Evolutionary conservation across 1,284 basidiomycete species (phyloP), one percentile per base, ranked within the genome.

Genomic region (Pyrrhoderma lamaoense): DNA sequence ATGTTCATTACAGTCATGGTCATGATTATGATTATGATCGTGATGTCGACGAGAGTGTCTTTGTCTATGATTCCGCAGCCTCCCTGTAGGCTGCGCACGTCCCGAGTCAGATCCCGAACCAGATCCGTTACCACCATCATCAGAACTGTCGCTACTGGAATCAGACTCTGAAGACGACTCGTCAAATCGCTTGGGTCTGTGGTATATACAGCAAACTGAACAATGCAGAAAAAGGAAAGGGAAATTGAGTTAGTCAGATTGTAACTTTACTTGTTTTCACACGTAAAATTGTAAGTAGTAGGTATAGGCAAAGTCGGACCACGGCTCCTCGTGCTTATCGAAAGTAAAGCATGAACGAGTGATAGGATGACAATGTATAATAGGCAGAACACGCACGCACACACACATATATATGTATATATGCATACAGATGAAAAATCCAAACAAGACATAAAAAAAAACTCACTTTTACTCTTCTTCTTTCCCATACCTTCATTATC

Each of bases 171-270:
- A 84, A 37, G 76, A 80, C 18, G 87, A 89, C 65, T 91, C 88
- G 66, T 89, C 88, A 56, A 88, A 90, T 46, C 61, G 66, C 54
- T 76, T 76, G 0, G 86, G 85, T 62, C 85, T 89, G 64, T 90
- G 87, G 64, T 90, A 93, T 60, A 93, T 91, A 64, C 90, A 93
- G 62, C 90, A 93, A 51, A 93, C 90, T 93, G 55, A 36, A 42
- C 36, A 42, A 14, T 46, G 43, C 19, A 53, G 31, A 44, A 47
- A 38, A 13, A 18, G 22, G 27, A 22, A 23, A n/a, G n/a, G 7
- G 5, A 46, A 9, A 22, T 21, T 3, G 13, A 38, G 21, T 47
- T 21, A 7, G 18, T n/a, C n/a, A n/a, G n/a, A n/a, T n/a, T n/a
- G n/a, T n/a, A n/a, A n/a, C n/a, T n/a, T n/a, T n/a, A n/a, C n/a